Evolutionary conservation across 208 protist species (phyloP).

Genomic region (Leishmania arabica): DNA sequence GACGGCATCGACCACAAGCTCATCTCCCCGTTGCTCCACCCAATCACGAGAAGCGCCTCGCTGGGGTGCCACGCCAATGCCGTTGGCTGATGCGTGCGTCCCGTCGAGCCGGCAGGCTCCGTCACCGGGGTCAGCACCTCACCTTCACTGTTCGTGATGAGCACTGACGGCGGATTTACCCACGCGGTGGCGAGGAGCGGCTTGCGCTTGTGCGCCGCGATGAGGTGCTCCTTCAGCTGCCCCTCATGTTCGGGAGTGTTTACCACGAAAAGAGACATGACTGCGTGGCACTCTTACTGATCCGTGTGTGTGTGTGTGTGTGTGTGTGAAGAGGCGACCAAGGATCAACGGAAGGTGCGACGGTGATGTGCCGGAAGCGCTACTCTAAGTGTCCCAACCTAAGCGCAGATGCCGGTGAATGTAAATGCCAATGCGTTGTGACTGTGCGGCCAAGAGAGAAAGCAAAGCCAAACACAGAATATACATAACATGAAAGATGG

Average conservation of each 20-base stretch:
- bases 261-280: constrained; percentile 78
- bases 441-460: neutral
- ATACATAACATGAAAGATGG: neutral
- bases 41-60: constrained; percentile 68
- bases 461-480: neutral
- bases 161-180: constrained; percentile 56
- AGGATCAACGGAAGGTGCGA: neutral
- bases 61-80: constrained; percentile 88
- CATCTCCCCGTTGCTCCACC: constrained; percentile 85
- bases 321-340: neutral
- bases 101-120: constrained; percentile 29
- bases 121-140: constrained; percentile 64
- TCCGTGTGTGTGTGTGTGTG: neutral
- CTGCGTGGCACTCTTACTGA: neutral
- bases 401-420: neutral
- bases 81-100: constrained; percentile 37
- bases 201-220: constrained; percentile 53
- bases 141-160: constrained; percentile 84
- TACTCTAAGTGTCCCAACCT: neutral
- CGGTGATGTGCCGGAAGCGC: neutral
- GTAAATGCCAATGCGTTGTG: neutral
- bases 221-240: constrained; percentile 50
- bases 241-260: constrained; percentile 69
- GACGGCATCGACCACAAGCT: constrained; percentile 61
- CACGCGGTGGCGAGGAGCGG: constrained; percentile 78